Evolutionary conservation across 306 rosid genomes (phyloP).

Genomic region (Medicago arabica): DNA sequence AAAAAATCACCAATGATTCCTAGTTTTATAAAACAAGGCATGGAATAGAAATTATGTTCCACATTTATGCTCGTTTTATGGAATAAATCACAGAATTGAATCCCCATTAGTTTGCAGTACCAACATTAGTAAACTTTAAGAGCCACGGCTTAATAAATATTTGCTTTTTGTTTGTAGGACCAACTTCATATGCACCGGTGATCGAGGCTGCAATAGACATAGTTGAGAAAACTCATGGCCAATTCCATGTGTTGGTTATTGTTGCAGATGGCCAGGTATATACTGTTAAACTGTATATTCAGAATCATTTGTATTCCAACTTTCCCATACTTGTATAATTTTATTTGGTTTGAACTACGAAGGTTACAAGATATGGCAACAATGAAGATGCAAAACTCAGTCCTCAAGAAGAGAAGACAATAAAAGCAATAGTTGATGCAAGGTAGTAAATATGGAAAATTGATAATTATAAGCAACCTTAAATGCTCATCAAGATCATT

Average conservation of each 20-base stretch:
- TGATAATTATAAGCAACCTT: conserved; percentile 11
- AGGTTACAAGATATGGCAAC: conserved; percentile 75
- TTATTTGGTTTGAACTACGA: conserved; percentile 32
- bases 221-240: conserved; percentile 83
- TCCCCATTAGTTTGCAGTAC: not conserved
- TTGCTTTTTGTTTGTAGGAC: conserved; percentile 61
- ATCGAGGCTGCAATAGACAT: conserved; percentile 83
- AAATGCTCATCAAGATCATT: conserved; percentile 6
- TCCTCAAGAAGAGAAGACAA: conserved; percentile 83
- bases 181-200: conserved; percentile 86
- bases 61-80: not conserved
- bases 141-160: conserved; percentile 29
- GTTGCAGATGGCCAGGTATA: conserved; percentile 88
- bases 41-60: not conserved
- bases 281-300: not conserved
- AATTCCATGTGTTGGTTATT: conserved; percentile 81
- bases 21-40: conserved; percentile 13
- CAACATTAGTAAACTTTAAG: not conserved
- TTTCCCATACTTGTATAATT: not conserved
- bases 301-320: not conserved
- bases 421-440: conserved; percentile 74
- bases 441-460: conserved; percentile 66
- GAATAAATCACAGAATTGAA: conserved; percentile 7
- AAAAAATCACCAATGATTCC: not conserved
- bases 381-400: conserved; percentile 59